Percentiles rank a stretch among this genome's conserved stretches.
phyloP scores from a whole-genome alignment of 2,329 filamentous ascomycete genomes.

The Monosporascus sp. region DNA sequence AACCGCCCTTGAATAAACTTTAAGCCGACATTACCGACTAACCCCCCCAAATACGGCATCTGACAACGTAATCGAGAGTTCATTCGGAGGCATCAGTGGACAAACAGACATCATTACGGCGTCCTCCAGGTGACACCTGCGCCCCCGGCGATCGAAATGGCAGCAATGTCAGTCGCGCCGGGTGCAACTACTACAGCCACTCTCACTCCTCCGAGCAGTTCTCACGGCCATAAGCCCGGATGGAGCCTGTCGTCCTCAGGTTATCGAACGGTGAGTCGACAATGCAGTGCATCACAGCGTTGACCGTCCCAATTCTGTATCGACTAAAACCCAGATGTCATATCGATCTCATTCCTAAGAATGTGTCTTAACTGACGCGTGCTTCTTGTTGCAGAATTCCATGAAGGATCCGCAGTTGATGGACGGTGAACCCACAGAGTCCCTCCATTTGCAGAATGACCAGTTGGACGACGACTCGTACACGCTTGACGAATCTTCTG shows the following conservation, averaged over 20 bases:
- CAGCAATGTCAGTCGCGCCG: slow-evolving; percentile 47
- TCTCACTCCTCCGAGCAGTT: slow-evolving; percentile 45
- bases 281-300: not conserved
- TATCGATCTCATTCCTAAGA: not conserved
- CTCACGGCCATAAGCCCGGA: slow-evolving; percentile 40
- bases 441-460: slow-evolving; percentile 15
- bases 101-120: not conserved
- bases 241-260: slow-evolving; percentile 32
- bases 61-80: not conserved
- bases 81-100: not conserved
- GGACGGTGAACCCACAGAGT: slow-evolving; percentile 15
- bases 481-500: slow-evolving; percentile 16
- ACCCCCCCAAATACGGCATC: not conserved
- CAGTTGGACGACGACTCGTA: slow-evolving; percentile 16
- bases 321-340: slow-evolving; percentile 1
- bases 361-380: slow-evolving; percentile 6
- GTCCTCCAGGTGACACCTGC: slow-evolving; percentile 7
- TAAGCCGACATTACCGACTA: not conserved
- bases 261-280: slow-evolving; percentile 22
- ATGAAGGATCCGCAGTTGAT: slow-evolving; percentile 18
- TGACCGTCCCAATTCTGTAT: not conserved
- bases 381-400: slow-evolving; percentile 12
- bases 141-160: slow-evolving; percentile 35
- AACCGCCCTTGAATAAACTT: not conserved
- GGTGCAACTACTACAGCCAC: slow-evolving; percentile 30